Percentiles rank a stretch among this genome's conserved stretches.
phyloP scores from a whole-genome alignment of 352 stramenopile species.

The Pythium pyrilobum region DNA sequence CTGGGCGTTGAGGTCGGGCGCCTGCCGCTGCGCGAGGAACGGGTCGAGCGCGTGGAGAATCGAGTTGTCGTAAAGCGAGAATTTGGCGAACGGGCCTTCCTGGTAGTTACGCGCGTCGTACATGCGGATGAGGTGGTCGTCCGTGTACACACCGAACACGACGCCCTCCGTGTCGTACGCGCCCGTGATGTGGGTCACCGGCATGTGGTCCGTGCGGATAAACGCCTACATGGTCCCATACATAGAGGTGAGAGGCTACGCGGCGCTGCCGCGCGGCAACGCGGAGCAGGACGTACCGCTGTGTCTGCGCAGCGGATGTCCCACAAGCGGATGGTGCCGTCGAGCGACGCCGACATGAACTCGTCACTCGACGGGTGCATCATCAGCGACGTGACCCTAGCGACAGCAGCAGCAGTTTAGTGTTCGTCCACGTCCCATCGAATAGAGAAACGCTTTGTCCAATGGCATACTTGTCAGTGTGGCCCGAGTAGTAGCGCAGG shows the following conservation, averaged over 20 bases:
- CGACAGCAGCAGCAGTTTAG: background rate
- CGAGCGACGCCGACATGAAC: constrained; percentile 76
- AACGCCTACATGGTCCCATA: constrained; percentile 30
- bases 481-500: constrained; percentile 80
- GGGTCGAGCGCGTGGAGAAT: constrained; percentile 57
- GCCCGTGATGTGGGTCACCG: constrained; percentile 56
- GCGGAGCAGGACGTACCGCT: constrained; percentile 23
- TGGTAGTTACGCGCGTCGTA: constrained; percentile 87
- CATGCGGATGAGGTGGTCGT: constrained; percentile 84
- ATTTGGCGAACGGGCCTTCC: constrained; percentile 85
- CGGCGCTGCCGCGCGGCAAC: no score
- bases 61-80: constrained; percentile 75
- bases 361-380: constrained; percentile 84
- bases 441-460: background rate
- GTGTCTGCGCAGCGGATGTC: constrained; percentile 69
- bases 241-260: background rate
- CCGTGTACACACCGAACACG: constrained; percentile 82
- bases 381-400: constrained; percentile 76
- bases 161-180: constrained; percentile 82
- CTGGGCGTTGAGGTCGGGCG: constrained; percentile 42
- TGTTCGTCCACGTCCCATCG: background rate
- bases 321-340: constrained; percentile 76
- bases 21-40: constrained; percentile 47
- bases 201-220: constrained; percentile 57
- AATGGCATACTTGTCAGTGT: constrained; percentile 51